Evolutionary conservation across 257 asterid species (phyloP).

Genomic region (Buddleja alternifolia): DNA sequence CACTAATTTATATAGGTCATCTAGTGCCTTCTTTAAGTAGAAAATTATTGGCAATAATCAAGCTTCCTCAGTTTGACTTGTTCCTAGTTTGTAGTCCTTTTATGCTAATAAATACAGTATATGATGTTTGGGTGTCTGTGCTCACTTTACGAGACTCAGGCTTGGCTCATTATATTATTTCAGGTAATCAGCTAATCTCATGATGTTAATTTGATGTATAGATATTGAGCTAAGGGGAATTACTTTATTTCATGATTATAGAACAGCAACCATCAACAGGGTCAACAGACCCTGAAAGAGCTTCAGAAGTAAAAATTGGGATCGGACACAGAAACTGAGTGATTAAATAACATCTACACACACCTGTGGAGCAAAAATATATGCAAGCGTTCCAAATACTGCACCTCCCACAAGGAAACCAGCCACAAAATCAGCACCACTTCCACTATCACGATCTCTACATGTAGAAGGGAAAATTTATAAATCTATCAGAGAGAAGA

Average conservation of each 20-base stretch:
- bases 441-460: conserved; percentile 64
- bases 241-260: neutral
- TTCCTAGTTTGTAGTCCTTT: neutral
- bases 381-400: conserved; percentile 78
- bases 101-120: neutral
- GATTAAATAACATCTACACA: conserved; percentile 21
- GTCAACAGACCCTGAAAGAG: conserved; percentile 23
- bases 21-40: too few species aligned
- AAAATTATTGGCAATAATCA: neutral
- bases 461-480: conserved; percentile 28
- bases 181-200: conserved; percentile 15
- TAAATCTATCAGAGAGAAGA: conserved; percentile 9
- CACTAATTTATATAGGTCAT: too few species aligned
- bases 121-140: neutral
- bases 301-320: conserved; percentile 21
- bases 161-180: conserved; percentile 1
- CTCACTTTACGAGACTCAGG: neutral
- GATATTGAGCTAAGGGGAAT: conserved; percentile 22
- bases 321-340: conserved; percentile 19
- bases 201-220: neutral
- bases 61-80: neutral
- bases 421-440: conserved; percentile 78
- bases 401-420: conserved; percentile 95
- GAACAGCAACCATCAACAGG: conserved; percentile 20
- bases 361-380: conserved; percentile 90